These are phyloP conservation scores for Fusarium temperatum DNA, from an alignment of 2,329 filamentous ascomycete species.

Conservation along the genomic window DNA sequence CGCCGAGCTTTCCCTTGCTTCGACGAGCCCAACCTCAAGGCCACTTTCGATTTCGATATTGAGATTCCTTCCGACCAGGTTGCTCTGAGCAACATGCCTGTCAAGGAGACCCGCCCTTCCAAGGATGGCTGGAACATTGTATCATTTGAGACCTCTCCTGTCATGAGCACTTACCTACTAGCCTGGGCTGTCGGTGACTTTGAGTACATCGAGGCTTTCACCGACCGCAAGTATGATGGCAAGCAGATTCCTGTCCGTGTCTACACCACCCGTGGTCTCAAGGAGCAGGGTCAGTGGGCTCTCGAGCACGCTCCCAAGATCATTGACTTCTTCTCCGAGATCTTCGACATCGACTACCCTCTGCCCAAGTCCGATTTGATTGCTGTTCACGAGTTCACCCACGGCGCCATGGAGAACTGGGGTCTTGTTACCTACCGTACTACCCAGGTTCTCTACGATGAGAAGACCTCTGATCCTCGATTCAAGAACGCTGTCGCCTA, in stretches of 20 bases:
- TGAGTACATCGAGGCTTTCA: conserved; percentile 93
- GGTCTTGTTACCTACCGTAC: conserved; percentile 95
- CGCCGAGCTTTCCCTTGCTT: conserved; percentile 97
- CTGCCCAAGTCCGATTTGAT: conserved; percentile 91
- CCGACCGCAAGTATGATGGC: conserved; percentile 88
- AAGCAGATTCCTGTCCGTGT: conserved; percentile 92
- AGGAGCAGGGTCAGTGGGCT: conserved; percentile 89
- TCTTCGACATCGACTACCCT: conserved; percentile 92
- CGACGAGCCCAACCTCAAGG: conserved; percentile 96
- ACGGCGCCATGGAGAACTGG: conserved; percentile 95
- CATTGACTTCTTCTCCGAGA: conserved; percentile 95
- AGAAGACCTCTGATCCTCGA: conserved; percentile 85
- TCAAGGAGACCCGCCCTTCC: conserved; percentile 71
- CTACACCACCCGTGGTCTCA: conserved; percentile 94
- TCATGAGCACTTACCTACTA: conserved; percentile 92
- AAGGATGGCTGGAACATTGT: conserved; percentile 76
- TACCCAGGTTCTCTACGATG: conserved; percentile 95
- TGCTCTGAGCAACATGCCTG: conserved; percentile 94
- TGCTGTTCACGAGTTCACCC: conserved; percentile 90
- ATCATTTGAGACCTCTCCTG: conserved; percentile 81
- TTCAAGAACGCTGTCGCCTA: conserved; percentile 97
- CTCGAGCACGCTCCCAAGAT: conserved; percentile 91
- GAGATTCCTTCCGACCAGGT: conserved; percentile 90
- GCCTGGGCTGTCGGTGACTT: conserved; percentile 98
- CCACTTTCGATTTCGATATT: conserved; percentile 92